phyloP scores from a whole-genome alignment of 306 rosid species.

The Quercus robur region DNA sequence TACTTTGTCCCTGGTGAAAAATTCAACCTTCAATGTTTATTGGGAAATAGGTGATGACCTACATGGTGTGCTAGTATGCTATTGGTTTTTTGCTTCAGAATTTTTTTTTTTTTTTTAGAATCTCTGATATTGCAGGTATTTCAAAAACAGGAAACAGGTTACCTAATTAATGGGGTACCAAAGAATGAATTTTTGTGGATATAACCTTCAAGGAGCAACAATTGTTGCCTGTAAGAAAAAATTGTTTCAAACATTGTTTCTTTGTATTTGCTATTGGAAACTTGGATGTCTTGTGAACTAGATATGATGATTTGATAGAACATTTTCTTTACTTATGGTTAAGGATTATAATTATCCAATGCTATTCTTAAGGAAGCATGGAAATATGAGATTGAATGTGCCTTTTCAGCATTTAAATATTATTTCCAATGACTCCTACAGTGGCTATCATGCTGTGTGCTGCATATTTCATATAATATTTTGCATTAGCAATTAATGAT shows the following conservation, averaged over 20 bases:
- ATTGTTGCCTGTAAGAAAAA: conserved; percentile 44
- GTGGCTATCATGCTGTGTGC: background rate
- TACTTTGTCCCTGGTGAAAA: too few relatives aligned
- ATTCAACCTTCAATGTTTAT: too few relatives aligned
- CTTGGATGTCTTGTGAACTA: background rate
- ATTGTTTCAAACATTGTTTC: background rate
- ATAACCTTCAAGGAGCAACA: conserved; percentile 14
- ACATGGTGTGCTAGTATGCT: too few relatives aligned
- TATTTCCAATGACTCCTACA: background rate
- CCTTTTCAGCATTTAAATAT: background rate
- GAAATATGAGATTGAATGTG: background rate
- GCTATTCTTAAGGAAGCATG: background rate
- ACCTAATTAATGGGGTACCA: too few relatives aligned
- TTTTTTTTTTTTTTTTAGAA: too few relatives aligned
- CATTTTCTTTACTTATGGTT: background rate
- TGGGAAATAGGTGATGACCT: too few relatives aligned
- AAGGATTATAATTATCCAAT: background rate
- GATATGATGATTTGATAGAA: background rate
- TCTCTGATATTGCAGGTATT: too few relatives aligned
- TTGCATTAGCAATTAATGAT: too few relatives aligned
- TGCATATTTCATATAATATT: background rate
- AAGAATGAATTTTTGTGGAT: too few relatives aligned
- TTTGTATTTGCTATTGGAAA: background rate
- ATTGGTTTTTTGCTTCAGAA: too few relatives aligned
- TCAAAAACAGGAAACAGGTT: too few relatives aligned